Evolutionary conservation across 2,329 filamentous ascomycete genomes (phyloP), one percentile per base, ranked within the genome.

Genomic region (Gliomastix tumulicola): DNA sequence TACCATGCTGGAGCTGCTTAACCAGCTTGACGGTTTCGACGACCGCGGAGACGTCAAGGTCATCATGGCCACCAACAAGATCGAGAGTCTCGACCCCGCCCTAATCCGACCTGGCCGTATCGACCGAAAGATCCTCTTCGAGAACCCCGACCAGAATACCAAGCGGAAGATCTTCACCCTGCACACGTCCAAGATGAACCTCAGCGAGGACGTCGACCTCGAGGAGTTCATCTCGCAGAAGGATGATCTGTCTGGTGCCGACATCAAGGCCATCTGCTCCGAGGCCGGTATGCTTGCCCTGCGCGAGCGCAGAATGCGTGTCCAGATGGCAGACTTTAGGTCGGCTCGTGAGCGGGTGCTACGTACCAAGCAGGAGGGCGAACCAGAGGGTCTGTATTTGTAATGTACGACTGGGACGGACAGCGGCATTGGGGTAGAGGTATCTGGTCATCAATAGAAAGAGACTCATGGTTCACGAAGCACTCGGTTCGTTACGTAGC

Each of bases 31-130:
- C 59, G 92, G 92, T 53, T 98, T 98, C 66, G 92, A 98, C 57
- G 94, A 98, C 62, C 86, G 92, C 42, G 94, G 92, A 49, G 92
- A 98, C 57, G 90, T 98, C 64, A 98, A 98, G 72, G 92, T 98
- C 43, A 90, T 98, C 62, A 97, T 98, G 89, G 94, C 92, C 11
- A 98, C 92, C 48, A 98, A 98, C 80, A 98, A 98, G 78, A 98
- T 98, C 49, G 94, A 98, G 49, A 94, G 88, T 5, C 74, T 98
- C 20, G 94, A 98, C 56, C 92, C 92, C 38, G 92, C 92, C 15
- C 73, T 98, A 49, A 98, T 98, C 56, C 84, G 92, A 48, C 92
- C 92, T 31, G 92, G 92, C 45, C 89, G 92, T 74, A 98, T 98
- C 61, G 92, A 98, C 63, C 83, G 92, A 51, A 98, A 98, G 77